Evolutionary conservation across 495 filamentous ascomycete species (phyloP), one percentile per base, ranked within the genome.

Genomic region (Cercophora scortea): DNA sequence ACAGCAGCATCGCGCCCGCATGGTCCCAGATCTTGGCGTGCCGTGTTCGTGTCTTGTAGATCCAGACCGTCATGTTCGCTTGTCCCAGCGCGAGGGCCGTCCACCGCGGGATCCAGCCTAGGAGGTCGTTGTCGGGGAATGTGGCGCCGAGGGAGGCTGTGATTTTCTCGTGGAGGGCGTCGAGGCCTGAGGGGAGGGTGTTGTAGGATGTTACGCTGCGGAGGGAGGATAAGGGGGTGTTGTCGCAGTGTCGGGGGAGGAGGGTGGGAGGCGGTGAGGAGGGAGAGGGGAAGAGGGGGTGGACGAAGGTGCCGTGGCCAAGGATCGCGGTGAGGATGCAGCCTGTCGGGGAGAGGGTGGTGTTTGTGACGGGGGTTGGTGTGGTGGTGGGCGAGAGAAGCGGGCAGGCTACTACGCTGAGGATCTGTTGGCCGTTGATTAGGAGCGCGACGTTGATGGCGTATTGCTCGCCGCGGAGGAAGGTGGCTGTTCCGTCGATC

Each of bases 21-120:
- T 88, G 85, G 56, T 88, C 85, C 85, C 85, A 88, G 13, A 85
- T 71, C 64, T 84, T 83, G n/a, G 77, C 83, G 25, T 68, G 69
- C 51, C 81, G 71, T 0, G 68, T 62, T 4, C 65, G 59, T 5
- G 71, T 69, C 52, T 72, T 71, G 48, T 85, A 83, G 10, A 87
- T 69, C 71, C 86, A 84, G 12, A 88, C 59, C 7, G 80, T 76
- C 43, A 78, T 69, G 63, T 85, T 83, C 12, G 76, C 79, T 7
- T 79, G 73, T 3, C 79, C 80, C 11, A 85, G 65, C 0, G 81
- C 79, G 34, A 87, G 71, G 8, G 75, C 72, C 4, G 79, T 76
- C 69, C 86, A 88, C 36, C 85, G 75, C 55, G 83, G 73, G 39
- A 86, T 82, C 66, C 82, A 79, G 34, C 80, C 79, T 61, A 82